Evolutionary conservation across 2,329 filamentous ascomycete genomes (phyloP).

Genomic region (Ophiosphaerella korrae): DNA sequence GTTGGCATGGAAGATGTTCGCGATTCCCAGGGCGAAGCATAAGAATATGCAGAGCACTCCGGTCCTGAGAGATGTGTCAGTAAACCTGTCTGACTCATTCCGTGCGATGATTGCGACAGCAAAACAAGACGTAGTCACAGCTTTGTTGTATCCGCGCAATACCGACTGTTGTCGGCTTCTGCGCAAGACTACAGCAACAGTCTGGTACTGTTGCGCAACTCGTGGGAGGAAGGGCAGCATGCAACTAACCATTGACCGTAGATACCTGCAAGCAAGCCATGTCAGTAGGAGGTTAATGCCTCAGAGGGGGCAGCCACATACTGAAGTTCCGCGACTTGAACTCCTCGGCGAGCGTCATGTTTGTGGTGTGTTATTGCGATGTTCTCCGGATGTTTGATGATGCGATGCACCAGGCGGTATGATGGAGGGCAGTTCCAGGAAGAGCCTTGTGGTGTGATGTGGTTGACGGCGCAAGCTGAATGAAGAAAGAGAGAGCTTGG

Average conservation of each 20-base stretch:
- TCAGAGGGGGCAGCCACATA: slow-evolving; percentile 45
- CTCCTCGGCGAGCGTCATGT: slow-evolving; percentile 66
- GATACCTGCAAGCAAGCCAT: slow-evolving; percentile 58
- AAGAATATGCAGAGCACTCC: slow-evolving; percentile 67
- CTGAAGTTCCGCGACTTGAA: slow-evolving; percentile 70
- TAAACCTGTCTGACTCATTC: neutral
- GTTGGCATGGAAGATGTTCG: slow-evolving; percentile 69
- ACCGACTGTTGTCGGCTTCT: neutral
- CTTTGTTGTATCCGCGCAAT: neutral
- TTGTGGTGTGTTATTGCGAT: slow-evolving; percentile 13
- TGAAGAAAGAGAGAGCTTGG: slow-evolving; percentile 20
- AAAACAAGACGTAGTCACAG: neutral
- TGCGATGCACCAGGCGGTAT: slow-evolving; percentile 12
- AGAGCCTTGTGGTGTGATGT: slow-evolving; percentile 8
- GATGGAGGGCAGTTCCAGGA: slow-evolving; percentile 5
- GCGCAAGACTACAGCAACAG: neutral
- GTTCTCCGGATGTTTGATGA: neutral
- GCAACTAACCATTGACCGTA: slow-evolving; percentile 69
- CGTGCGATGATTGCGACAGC: neutral
- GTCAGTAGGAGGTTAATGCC: slow-evolving; percentile 37
- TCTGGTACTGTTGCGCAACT: too few relatives aligned
- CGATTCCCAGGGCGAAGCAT: slow-evolving; percentile 70
- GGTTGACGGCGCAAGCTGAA: slow-evolving; percentile 31
- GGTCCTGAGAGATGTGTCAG: slow-evolving; percentile 48
- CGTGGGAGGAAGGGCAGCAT: neutral